These are phyloP conservation scores for Ustilago vetiveriae DNA, from an alignment of 1,284 basidiomycete genomes.

Conservation along the genomic window DNA sequence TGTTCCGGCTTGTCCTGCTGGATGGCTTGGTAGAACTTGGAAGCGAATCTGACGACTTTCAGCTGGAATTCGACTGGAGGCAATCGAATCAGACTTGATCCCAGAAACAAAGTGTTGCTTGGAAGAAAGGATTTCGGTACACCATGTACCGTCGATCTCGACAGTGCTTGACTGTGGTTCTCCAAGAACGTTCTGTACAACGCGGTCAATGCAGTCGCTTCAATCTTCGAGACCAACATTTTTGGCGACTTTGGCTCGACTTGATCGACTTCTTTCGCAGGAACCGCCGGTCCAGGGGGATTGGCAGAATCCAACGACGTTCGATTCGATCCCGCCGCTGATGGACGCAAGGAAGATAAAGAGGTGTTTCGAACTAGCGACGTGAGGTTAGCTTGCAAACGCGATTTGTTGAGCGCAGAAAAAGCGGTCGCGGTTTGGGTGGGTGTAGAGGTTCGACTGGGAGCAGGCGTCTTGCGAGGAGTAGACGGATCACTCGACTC, in stretches of 20 bases:
- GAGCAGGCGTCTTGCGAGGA: slow-evolving; percentile 1
- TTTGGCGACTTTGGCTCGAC: too few species aligned
- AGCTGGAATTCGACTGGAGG: background rate
- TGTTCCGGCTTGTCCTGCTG: background rate
- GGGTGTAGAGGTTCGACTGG: slow-evolving; percentile 12
- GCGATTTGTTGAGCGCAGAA: slow-evolving; percentile 7
- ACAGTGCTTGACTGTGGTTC: slow-evolving; percentile 20
- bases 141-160: too few species aligned
- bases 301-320: background rate
- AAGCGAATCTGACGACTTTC: background rate
- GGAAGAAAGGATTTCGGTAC: too few species aligned
- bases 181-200: slow-evolving; percentile 5
- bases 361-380: slow-evolving; percentile 19
- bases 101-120: too few species aligned
- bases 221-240: too few species aligned
- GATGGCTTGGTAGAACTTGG: background rate
- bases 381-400: slow-evolving; percentile 26
- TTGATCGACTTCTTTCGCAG: too few species aligned
- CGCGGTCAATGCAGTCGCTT: too few species aligned
- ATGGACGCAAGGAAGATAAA: slow-evolving; percentile 3
- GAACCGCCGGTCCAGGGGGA: background rate
- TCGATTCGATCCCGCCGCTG: too few species aligned
- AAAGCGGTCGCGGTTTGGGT: background rate
- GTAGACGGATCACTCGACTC: background rate
- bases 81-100: too few species aligned